phyloP scores from a whole-genome alignment of 139 green algal species.

The Mesotaenium endlicherianum region DNA sequence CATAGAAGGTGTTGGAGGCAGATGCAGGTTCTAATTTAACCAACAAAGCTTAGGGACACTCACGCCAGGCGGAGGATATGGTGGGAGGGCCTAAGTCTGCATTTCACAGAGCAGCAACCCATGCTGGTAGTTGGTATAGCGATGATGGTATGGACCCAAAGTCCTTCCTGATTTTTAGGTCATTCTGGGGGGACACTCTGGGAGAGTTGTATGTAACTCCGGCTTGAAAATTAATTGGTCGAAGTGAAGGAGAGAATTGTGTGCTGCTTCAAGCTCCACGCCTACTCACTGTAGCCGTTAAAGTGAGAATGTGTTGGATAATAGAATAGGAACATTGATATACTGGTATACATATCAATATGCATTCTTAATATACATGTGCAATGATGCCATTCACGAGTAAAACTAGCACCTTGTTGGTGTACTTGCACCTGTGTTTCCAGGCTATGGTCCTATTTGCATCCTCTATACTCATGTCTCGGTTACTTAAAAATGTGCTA shows the following conservation, averaged over 20 bases:
- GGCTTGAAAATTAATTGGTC: not conserved
- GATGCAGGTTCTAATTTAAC: too few species aligned
- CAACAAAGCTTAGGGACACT: too few species aligned
- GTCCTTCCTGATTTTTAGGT: not conserved
- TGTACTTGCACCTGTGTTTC: not conserved
- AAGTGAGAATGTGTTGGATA: not conserved
- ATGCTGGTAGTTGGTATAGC: conserved; percentile 26
- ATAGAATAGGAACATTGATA: not conserved
- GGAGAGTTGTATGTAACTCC: not conserved
- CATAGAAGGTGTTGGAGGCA: too few species aligned
- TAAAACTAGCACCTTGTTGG: not conserved
- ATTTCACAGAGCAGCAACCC: too few species aligned
- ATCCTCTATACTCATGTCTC: not conserved
- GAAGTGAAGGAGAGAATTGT: not conserved
- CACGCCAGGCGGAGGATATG: too few species aligned
- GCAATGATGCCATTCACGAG: too few species aligned
- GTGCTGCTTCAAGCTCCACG: not conserved
- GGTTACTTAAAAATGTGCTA: not conserved
- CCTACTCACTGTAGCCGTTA: not conserved
- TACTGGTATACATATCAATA: too few species aligned
- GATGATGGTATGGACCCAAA: conserved; percentile 1
- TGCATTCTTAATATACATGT: too few species aligned
- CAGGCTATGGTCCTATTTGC: not conserved
- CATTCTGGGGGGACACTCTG: too few species aligned
- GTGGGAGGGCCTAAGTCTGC: too few species aligned